Base-by-base conservation (phyloP, 768 basidiomycete species). In the Piloderma croceum region DNA sequence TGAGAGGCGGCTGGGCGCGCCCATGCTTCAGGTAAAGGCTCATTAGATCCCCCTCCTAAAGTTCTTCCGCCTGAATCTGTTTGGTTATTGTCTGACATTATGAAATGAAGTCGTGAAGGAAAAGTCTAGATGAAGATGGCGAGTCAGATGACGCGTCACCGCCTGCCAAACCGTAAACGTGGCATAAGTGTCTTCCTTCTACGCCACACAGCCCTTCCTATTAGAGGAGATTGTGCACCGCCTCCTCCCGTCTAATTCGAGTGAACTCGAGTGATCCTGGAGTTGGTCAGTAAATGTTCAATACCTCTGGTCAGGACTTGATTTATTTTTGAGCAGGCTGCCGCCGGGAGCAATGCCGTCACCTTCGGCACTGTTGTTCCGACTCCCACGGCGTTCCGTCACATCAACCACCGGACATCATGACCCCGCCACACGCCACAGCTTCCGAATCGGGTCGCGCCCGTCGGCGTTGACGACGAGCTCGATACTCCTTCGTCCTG, bases 1-100 rank as follows among this genome's bases (percentile, higher is more conserved):
- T 58, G 46, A 31, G 31, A 5, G 13, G 54, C 49, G 17, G 65
- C 34, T 5, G 68, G 62, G 18, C 65, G 59, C 13, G 61, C 57
- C 76, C 76, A 76, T 6, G 56, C 53, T 9, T 65, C 41, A 2
- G 80, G 77, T 9, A 76, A 56, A 23, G 73, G 70, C 47, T 79
- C 74, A 6, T 52, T 59, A 27, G 66, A 47, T 34, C 78, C 79
- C 11, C 68, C 69, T 27, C 79, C 63, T 19, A 71, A 69, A 21
- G 68, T 60, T 12, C 79, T 76, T 38, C 53, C 62, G 19, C 53
- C 51, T 19, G 49, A 31, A 24, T 50, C 43, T 35, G 56, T 55
- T 44, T 65, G 59, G 37, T 57, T 49, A 49, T 61, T 53, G 47
- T 47, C 59, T 21, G 70, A 66, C 72, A 74, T 76, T 39, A 24